These are phyloP conservation scores for Aspergillus campestris DNA, from an alignment of 495 filamentous ascomycete genomes.

Conservation along the genomic window DNA sequence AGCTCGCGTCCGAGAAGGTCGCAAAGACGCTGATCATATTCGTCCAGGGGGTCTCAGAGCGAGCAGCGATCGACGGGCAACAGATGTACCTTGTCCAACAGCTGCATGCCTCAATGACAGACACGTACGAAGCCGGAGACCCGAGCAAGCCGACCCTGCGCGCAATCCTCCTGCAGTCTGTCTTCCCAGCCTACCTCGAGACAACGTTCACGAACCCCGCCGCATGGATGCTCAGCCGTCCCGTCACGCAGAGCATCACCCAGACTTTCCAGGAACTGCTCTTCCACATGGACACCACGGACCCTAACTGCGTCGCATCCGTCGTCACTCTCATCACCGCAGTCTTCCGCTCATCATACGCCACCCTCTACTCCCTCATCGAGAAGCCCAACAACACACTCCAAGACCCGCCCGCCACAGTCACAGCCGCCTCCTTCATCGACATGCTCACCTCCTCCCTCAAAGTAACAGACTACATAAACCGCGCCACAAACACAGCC, in stretches of 20 bases:
- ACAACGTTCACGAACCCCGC: slow-evolving; percentile 37
- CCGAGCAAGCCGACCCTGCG: slow-evolving; percentile 43
- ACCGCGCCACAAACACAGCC: slow-evolving; percentile 20
- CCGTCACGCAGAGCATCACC: slow-evolving; percentile 44
- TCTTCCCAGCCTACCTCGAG: slow-evolving; percentile 61
- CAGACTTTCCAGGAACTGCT: slow-evolving; percentile 39
- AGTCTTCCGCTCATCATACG: slow-evolving; percentile 34
- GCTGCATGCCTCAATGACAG: slow-evolving; percentile 47
- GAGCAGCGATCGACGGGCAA: slow-evolving; percentile 53
- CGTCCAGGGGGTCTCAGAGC: slow-evolving; percentile 55
- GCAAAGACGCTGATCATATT: slow-evolving; percentile 53
- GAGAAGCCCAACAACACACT: slow-evolving; percentile 20
- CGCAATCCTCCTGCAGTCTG: slow-evolving; percentile 45
- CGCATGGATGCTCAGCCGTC: slow-evolving; percentile 52
- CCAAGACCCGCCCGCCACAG: slow-evolving; percentile 30
- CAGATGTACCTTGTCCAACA: slow-evolving; percentile 52
- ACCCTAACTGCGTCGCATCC: slow-evolving; percentile 33
- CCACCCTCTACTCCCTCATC: slow-evolving; percentile 25
- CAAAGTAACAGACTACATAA: slow-evolving; percentile 45
- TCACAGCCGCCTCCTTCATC: slow-evolving; percentile 34
- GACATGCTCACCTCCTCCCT: slow-evolving; percentile 39
- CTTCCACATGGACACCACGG: slow-evolving; percentile 40
- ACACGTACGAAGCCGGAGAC: slow-evolving; percentile 38
- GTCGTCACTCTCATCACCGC: slow-evolving; percentile 34
- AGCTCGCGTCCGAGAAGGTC: slow-evolving; percentile 41